Base-by-base conservation (phyloP, 148 eudicot genomes). In the Fagopyrum esculentum region DNA sequence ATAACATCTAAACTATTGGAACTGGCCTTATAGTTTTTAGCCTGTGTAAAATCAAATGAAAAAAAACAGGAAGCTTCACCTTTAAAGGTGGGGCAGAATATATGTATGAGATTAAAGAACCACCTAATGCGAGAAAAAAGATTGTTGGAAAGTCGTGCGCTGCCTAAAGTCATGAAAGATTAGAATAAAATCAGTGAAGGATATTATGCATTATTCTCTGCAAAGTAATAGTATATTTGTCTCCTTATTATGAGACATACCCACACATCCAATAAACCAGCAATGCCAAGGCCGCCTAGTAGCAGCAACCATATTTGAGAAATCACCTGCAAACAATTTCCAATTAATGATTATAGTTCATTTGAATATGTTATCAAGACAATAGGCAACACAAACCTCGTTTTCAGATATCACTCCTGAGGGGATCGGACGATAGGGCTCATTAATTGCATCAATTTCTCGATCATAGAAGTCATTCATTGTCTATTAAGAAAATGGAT, bases 371-470 rank as follows among this genome's bases (percentile, higher is more conserved):
- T 16, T 4, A 44, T 9, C 70, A 45, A 48, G 35, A 51, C 40
- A 35, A 35, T 45, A 4, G 61, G 54, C 4, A 19, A 35, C 55
- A 59, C 47, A 61, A 79, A 94, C 97, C 92, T 95, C 98, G 71
- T 84, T 83, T 85, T 89, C 96, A 19, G 89, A 82, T 80, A 95
- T 89, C 56, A 86, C 98, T 71, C 98, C 97, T 6, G 98, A 95
- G 47, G 98, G 98, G 75, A 95, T 95, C 43, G 97, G 98, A 76
- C 98, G 97, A 78, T 95, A 95, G 71, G 98, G 98, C 82, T 92
- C 97, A 77, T 95, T 95, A 77, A 92, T 95, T 55, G 98, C 97
- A 87, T 90, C 98, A 74, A 95, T 92, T 9, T 92, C 98, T 84
- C 93, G 89, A 77, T 95, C 98, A 76, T 92, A 95, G 97, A 97